A percentile compares a stretch with the other conserved stretches of the same genome.
Evolutionary conservation across 2,329 filamentous ascomycete genomes (phyloP).

Genomic region (Talaromyces amestolkiae): DNA sequence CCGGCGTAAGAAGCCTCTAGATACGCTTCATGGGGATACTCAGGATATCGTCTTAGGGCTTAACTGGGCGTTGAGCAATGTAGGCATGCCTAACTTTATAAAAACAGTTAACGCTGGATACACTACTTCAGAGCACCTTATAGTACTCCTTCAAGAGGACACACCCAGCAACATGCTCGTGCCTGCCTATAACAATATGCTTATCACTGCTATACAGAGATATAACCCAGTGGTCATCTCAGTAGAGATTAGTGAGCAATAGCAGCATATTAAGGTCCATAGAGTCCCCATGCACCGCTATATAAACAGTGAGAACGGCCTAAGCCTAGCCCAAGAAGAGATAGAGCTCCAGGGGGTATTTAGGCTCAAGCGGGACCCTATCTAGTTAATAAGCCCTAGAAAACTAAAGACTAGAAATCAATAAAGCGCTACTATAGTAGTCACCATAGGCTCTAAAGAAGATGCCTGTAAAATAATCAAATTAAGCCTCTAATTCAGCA

Average conservation of each 20-base stretch:
- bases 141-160: background rate
- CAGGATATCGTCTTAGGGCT: background rate
- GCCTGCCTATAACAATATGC: background rate
- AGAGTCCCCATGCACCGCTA: background rate
- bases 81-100: background rate
- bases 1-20: background rate
- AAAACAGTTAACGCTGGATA: background rate
- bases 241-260: background rate
- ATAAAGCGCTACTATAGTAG: background rate
- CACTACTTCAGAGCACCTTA: background rate
- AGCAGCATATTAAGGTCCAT: background rate
- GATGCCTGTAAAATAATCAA: background rate
- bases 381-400: background rate
- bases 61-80: background rate
- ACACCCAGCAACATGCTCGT: background rate
- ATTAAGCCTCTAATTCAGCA: background rate
- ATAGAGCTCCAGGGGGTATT: background rate
- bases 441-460: background rate
- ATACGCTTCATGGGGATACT: background rate
- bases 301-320: background rate
- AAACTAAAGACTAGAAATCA: background rate
- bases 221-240: background rate
- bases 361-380: background rate
- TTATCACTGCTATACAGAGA: background rate
- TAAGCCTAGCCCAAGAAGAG: background rate